Conservation (phyloP, 768 basidiomycete species). For the Mycena galopus region DNA sequence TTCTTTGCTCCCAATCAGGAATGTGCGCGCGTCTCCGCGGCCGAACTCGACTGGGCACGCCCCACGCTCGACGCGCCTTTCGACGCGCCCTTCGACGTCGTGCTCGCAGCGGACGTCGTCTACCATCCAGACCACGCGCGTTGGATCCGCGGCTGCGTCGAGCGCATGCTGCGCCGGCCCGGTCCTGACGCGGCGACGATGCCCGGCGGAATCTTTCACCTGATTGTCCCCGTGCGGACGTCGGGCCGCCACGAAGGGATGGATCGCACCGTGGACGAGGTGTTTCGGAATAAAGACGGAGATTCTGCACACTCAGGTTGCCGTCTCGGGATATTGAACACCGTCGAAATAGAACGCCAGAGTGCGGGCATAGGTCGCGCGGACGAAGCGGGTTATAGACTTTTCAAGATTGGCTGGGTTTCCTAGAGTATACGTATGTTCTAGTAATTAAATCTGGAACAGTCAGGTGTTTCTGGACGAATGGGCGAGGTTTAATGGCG, state of each 20-base stretch:
- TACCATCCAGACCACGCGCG: slow-evolving; percentile 78
- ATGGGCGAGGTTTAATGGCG: too few species aligned
- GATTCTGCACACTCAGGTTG: slow-evolving; percentile 17
- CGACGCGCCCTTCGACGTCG: slow-evolving; percentile 68
- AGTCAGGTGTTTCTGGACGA: too few species aligned
- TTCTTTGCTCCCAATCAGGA: slow-evolving; percentile 37
- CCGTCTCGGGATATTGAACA: slow-evolving; percentile 61
- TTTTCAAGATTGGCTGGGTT: slow-evolving; percentile 83
- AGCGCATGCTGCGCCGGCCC: slow-evolving; percentile 58
- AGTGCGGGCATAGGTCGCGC: slow-evolving; percentile 69
- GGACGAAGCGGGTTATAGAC: slow-evolving; percentile 76
- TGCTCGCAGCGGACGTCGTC: slow-evolving; percentile 85
- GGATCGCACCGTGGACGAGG: slow-evolving; percentile 65
- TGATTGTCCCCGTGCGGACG: slow-evolving; percentile 78
- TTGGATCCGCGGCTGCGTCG: slow-evolving; percentile 77
- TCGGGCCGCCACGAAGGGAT: slow-evolving; percentile 74
- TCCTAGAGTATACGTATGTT: slow-evolving; percentile 8
- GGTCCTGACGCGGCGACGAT: slow-evolving; percentile 25
- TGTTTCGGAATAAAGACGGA: slow-evolving; percentile 54
- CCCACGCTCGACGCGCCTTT: slow-evolving; percentile 47
- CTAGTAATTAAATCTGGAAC: background rate
- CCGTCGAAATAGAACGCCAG: slow-evolving; percentile 61
- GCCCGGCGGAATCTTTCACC: slow-evolving; percentile 71
- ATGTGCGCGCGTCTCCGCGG: slow-evolving; percentile 54
- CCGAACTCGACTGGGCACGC: slow-evolving; percentile 74